Evolutionary conservation across 2,329 filamentous ascomycete species (phyloP).

Genomic region (Claviceps sp.): DNA sequence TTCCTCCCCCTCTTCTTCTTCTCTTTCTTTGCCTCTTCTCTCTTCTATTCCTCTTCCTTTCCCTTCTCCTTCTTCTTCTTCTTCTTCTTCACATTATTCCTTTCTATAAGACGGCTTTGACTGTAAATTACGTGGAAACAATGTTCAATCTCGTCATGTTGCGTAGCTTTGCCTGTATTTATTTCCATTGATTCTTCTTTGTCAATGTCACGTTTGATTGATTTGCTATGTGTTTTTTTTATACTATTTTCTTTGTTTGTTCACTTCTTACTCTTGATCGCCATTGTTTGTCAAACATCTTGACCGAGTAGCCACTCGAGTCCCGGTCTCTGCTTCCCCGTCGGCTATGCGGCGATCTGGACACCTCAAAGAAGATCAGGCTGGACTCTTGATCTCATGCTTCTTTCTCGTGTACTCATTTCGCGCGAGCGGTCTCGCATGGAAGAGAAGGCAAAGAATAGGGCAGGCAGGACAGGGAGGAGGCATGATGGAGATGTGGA

Average conservation of each 20-base stretch:
- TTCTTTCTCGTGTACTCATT: too few relatives aligned
- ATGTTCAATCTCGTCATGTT: slow-evolving; percentile 1
- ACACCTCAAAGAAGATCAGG: too few relatives aligned
- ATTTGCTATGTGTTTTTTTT: slow-evolving; percentile 1
- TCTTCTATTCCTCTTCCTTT: not conserved
- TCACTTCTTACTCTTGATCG: not conserved
- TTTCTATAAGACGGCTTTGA: not conserved
- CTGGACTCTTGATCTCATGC: too few relatives aligned
- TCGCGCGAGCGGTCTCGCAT: too few relatives aligned
- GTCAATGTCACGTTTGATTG: not conserved
- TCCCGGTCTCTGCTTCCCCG: too few relatives aligned
- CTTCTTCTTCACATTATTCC: not conserved
- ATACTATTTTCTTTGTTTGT: not conserved
- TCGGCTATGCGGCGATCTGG: too few relatives aligned
- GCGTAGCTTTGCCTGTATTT: slow-evolving; percentile 7
- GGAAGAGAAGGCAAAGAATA: too few relatives aligned
- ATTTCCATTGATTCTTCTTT: slow-evolving; percentile 4
- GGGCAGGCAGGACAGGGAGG: too few relatives aligned
- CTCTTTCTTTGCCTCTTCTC: not conserved
- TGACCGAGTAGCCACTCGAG: too few relatives aligned
- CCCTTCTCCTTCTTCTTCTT: not conserved
- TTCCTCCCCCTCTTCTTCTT: not conserved
- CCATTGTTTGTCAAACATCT: not conserved
- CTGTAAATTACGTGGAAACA: slow-evolving; percentile 6
- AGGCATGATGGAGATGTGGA: too few relatives aligned